A percentile compares a stretch with the other conserved stretches of the same genome.
These are phyloP conservation scores for Beauveria sp. DNA, from an alignment of 2,329 filamentous ascomycete genomes.

Conservation along the genomic window DNA sequence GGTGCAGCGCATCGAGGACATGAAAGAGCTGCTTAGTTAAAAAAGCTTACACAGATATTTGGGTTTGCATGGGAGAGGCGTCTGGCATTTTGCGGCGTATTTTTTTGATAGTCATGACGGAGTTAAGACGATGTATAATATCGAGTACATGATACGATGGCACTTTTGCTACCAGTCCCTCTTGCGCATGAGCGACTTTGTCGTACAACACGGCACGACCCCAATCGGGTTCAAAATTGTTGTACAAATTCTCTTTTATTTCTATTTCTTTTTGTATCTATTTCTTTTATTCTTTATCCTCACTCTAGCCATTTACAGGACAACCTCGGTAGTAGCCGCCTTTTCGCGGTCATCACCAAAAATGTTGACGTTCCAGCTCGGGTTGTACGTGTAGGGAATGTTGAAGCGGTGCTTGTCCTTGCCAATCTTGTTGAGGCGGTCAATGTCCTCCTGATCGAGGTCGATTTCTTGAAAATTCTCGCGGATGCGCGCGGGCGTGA, in stretches of 20 bases:
- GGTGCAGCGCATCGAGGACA: constrained; percentile 83
- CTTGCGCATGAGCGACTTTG: neutral
- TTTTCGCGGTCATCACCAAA: constrained; percentile 47
- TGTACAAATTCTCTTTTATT: neutral
- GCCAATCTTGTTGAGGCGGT: constrained; percentile 54
- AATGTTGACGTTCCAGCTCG: constrained; percentile 49
- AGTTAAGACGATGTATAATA: neutral
- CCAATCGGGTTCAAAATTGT: neutral
- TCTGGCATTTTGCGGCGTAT: neutral
- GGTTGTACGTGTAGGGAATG: constrained; percentile 36
- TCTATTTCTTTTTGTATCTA: neutral
- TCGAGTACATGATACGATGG: neutral
- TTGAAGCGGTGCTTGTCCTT: constrained; percentile 34
- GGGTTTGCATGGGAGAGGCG: constrained; percentile 1
- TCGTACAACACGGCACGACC: neutral
- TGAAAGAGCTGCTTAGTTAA: constrained; percentile 76
- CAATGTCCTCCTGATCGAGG: constrained; percentile 49
- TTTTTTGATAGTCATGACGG: neutral
- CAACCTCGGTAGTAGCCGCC: constrained; percentile 38
- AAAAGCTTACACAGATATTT: neutral
- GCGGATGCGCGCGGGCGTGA: constrained; percentile 58
- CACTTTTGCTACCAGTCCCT: neutral
- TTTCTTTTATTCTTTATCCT: neutral
- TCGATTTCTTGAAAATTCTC: constrained; percentile 64
- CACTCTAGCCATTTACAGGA: constrained; percentile 22